Base-by-base conservation (phyloP, 148 eudicot species). In the Rhododendron griersonianum region DNA sequence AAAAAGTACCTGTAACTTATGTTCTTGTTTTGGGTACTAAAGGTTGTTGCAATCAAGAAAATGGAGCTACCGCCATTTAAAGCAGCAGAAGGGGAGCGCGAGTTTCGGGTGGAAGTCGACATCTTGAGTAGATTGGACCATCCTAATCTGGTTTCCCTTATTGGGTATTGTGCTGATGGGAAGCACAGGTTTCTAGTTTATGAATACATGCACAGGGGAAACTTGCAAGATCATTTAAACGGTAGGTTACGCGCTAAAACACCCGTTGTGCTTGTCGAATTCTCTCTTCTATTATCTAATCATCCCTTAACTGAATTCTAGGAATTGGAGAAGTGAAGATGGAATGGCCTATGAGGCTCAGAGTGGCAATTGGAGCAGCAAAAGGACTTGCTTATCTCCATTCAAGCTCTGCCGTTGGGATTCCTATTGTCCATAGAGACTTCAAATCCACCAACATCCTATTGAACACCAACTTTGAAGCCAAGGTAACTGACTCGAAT, bases 41-140 rank as follows among this genome's bases (percentile, higher is more conserved):
- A 95, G 99, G 90, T 93, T 90, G 99, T 97, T 33, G 99, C 99
- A 84, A 94, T 97, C 93, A 97, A 95, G 93, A 95, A 95, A 90
- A 97, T 95, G 98, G 98, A 95, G 88, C 88, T 93, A 63, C 98
- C 98, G 6, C 92, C 93, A 67, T 86, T 90, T 37, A 94, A 90
- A 89, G 93, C 85, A 89, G 98, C 99, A 8, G 95, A 95, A 91
- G 98, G 99, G 69, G 99, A 97, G 87, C 92, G 94, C 14, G 99
- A 93, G 88, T 97, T 97, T 57, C 93, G 96, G 15, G 99, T 95
- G 53, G 98, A 97, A 89, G 98, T 95, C 25, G 98, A 97, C 91
- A 94, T 95, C 21, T 88, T 97, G 88, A 97, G 98, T 94, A 93
- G 99, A 86, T 83, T 95, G 74, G 98, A 97, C 82, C 98, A 97